A percentile compares a stretch with the other conserved stretches of the same genome.
phyloP scores from a whole-genome alignment of 78 protist genomes.

The Dictyostelium purpureum region DNA sequence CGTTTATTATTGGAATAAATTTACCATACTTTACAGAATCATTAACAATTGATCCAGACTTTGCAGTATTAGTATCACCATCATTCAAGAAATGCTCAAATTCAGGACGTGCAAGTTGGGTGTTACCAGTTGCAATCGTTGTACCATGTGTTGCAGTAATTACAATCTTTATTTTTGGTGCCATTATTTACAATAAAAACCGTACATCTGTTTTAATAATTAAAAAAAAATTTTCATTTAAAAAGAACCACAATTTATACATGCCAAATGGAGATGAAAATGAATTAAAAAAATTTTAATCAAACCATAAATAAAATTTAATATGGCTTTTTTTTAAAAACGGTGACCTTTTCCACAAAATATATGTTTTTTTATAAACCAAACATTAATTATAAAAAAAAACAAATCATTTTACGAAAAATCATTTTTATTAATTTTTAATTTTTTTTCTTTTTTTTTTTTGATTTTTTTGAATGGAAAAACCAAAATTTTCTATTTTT shows the following conservation, averaged over 20 bases:
- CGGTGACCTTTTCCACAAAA: too few species aligned
- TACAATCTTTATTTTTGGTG: background rate
- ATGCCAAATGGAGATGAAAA: background rate
- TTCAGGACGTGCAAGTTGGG: background rate
- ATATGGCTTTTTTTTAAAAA: too few species aligned
- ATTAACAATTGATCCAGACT: conserved; percentile 23
- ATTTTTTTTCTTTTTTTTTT: too few species aligned
- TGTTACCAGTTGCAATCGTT: background rate
- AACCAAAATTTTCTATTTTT: too few species aligned
- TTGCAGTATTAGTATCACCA: conserved; percentile 5
- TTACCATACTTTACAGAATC: background rate
- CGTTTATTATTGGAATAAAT: conserved; percentile 18
- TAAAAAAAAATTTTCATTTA: background rate
- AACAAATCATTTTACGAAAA: too few species aligned
- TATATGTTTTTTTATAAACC: too few species aligned
- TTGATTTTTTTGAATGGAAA: too few species aligned
- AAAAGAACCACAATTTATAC: background rate
- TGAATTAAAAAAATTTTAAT: too few species aligned
- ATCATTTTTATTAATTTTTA: too few species aligned
- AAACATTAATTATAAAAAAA: too few species aligned
- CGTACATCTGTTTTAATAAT: background rate
- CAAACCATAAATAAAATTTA: too few species aligned
- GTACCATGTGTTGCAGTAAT: background rate
- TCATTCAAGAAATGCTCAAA: background rate
- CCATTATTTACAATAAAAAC: background rate